Evolutionary conservation across 2,329 filamentous ascomycete genomes (phyloP).

Genomic region (Calonectria montana): DNA sequence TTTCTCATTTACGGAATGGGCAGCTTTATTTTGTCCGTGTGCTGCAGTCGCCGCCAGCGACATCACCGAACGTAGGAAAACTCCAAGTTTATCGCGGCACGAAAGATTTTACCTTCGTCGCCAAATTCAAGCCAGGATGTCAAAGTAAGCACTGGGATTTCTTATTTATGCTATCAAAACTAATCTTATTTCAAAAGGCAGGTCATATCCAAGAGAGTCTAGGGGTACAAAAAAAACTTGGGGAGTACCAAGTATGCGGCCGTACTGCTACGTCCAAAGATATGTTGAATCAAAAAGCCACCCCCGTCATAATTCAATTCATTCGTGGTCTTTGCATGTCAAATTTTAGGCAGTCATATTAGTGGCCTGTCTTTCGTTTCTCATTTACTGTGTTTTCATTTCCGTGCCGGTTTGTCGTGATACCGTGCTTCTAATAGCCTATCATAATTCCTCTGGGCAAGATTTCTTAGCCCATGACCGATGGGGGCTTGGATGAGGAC

Average conservation of each 20-base stretch:
- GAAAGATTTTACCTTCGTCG: no score
- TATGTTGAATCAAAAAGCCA: background rate
- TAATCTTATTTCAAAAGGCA: background rate
- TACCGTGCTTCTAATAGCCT: background rate
- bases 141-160: background rate
- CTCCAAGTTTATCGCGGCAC: background rate
- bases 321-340: background rate
- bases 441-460: background rate
- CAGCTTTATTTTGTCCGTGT: background rate
- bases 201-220: conserved; percentile 1
- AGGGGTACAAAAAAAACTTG: background rate
- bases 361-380: conserved; percentile 13
- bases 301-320: background rate
- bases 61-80: background rate
- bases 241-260: background rate
- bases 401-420: background rate
- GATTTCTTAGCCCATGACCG: conserved; percentile 31
- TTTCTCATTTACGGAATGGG: background rate
- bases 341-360: background rate
- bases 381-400: background rate
- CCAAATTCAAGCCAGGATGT: background rate
- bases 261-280: background rate
- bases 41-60: background rate
- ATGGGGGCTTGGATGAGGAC: conserved; percentile 31
- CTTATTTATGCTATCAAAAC: background rate